phyloP scores from a whole-genome alignment of 306 rosid species.

The Lotus japonicus region DNA sequence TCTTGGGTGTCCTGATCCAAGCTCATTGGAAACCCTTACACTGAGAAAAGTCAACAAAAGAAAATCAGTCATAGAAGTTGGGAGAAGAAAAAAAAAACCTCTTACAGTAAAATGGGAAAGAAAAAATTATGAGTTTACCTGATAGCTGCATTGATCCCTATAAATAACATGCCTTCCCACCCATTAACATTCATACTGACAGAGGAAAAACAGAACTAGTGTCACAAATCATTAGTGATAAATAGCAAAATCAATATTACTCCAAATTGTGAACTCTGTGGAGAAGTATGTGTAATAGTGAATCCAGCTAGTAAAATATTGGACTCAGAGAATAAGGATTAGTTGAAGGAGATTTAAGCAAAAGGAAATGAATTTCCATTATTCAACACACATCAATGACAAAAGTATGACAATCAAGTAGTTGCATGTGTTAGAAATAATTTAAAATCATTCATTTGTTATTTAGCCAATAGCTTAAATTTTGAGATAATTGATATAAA shows the following conservation, averaged over 20 bases:
- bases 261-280: not conserved
- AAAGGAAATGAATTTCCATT: no score
- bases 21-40: slow-evolving; percentile 88
- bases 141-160: slow-evolving; percentile 94
- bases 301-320: not conserved
- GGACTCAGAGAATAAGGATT: not conserved
- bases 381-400: no score
- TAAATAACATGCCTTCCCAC: slow-evolving; percentile 96
- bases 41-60: slow-evolving; percentile 23
- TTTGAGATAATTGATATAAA: no score
- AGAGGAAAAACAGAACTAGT: not conserved
- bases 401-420: not conserved
- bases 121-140: slow-evolving; percentile 37
- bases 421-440: no score
- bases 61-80: not conserved
- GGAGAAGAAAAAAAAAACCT: not conserved
- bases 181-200: slow-evolving; percentile 94
- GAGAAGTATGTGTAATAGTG: not conserved
- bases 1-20: slow-evolving; percentile 85
- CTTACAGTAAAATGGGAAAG: not conserved
- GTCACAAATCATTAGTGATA: not conserved
- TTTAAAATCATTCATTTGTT: no score
- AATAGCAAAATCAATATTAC: not conserved
- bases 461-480: no score
- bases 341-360: not conserved